Percentiles rank a stretch among this genome's conserved stretches.
These are phyloP conservation scores for Phialemoniopsis sp. DNA, from an alignment of 2,329 filamentous ascomycete genomes.

Conservation along the genomic window DNA sequence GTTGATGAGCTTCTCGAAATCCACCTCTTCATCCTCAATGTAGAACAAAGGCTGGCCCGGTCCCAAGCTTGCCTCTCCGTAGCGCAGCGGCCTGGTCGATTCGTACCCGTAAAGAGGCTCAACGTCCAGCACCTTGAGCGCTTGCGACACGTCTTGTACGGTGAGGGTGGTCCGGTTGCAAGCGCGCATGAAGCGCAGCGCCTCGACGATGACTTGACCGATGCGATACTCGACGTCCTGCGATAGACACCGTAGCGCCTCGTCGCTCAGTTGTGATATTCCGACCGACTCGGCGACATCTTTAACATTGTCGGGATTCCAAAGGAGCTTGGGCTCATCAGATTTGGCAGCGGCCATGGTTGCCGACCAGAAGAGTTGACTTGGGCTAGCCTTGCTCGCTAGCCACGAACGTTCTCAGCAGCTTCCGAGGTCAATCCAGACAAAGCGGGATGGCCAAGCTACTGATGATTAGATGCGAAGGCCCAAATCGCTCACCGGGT, in stretches of 20 bases:
- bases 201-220: conserved; percentile 88
- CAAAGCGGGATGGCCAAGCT: too few species aligned
- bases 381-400: too few species aligned
- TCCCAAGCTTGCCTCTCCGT: conserved; percentile 89
- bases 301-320: conserved; percentile 93
- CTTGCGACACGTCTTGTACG: conserved; percentile 85
- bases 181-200: conserved; percentile 93
- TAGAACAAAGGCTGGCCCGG: conserved; percentile 95
- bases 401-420: too few species aligned
- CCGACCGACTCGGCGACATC: conserved; percentile 97
- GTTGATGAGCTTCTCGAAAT: conserved; percentile 99
- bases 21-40: conserved; percentile 96
- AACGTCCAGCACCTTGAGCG: conserved; percentile 80
- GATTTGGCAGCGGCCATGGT: conserved; percentile 8
- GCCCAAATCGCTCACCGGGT: too few species aligned
- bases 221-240: conserved; percentile 96
- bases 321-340: conserved; percentile 59
- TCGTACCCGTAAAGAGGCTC: conserved; percentile 97
- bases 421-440: too few species aligned
- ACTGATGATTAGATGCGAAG: too few species aligned
- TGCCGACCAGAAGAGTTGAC: too few species aligned
- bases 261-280: conserved; percentile 74
- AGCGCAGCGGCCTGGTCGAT: conserved; percentile 80
- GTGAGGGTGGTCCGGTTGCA: conserved; percentile 80
- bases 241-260: conserved; percentile 80